A percentile compares a stretch with the other conserved stretches of the same genome.
These are phyloP conservation scores for Herpetomonas tarakana DNA, from an alignment of 208 protist species.

Conservation along the genomic window DNA sequence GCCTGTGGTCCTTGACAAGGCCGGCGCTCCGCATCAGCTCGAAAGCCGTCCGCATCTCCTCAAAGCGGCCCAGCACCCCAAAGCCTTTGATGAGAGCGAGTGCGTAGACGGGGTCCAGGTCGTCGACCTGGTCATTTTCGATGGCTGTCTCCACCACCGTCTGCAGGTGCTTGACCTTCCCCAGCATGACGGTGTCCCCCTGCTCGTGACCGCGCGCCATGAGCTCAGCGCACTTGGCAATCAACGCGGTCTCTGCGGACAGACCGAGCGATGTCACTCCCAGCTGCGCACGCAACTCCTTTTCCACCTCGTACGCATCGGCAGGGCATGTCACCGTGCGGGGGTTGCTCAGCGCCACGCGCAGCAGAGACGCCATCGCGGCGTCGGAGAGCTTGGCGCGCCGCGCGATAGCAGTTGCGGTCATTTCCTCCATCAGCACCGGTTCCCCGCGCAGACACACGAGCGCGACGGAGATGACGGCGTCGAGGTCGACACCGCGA, in stretches of 20 bases:
- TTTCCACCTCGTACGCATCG: slow-evolving; percentile 66
- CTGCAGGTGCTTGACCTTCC: slow-evolving; percentile 73
- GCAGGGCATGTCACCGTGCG: slow-evolving; percentile 22
- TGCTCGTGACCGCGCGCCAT: slow-evolving; percentile 40
- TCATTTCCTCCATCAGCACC: slow-evolving; percentile 25
- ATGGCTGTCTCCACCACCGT: slow-evolving; percentile 56
- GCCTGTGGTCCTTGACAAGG: slow-evolving; percentile 53
- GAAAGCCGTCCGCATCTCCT: slow-evolving; percentile 76
- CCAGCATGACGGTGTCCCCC: slow-evolving; percentile 74
- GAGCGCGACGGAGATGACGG: slow-evolving; percentile 47
- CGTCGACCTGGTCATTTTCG: slow-evolving; percentile 51
- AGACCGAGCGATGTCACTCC: slow-evolving; percentile 45
- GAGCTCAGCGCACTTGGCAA: slow-evolving; percentile 75
- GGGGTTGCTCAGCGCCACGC: slow-evolving; percentile 22
- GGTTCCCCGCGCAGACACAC: slow-evolving; percentile 43
- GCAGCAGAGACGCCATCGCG: slow-evolving; percentile 49
- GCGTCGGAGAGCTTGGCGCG: slow-evolving; percentile 41
- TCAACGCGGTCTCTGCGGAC: slow-evolving; percentile 64
- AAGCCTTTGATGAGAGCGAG: slow-evolving; percentile 79
- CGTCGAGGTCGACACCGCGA: slow-evolving; percentile 30
- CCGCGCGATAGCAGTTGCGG: slow-evolving; percentile 25
- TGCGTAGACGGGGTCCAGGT: slow-evolving; percentile 59
- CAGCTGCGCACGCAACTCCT: slow-evolving; percentile 39
- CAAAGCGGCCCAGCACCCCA: slow-evolving; percentile 72
- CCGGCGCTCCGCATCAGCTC: slow-evolving; percentile 44